Evolutionary conservation across 495 filamentous ascomycete genomes (phyloP).

Genomic region (Opeltia flavorubescens): DNA sequence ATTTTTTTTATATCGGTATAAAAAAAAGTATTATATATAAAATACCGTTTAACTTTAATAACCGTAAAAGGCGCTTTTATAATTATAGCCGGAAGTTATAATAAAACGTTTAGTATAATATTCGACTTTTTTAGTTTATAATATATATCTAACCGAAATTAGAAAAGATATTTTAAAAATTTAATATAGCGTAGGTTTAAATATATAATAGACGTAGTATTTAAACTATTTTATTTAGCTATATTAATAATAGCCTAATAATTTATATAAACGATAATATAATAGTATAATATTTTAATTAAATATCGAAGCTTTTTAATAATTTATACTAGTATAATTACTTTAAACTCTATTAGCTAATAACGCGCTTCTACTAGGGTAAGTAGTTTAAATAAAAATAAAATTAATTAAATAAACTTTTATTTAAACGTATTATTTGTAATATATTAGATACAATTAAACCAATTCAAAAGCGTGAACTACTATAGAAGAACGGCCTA

Average conservation of each 20-base stretch:
- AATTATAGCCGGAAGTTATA: no score
- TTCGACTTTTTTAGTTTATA: not conserved
- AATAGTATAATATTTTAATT: no score
- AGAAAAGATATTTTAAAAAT: conserved; percentile 2
- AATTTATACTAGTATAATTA: not conserved
- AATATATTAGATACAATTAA: no score
- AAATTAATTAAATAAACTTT: not conserved
- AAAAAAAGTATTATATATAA: no score
- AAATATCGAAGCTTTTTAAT: not conserved
- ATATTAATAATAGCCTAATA: not conserved
- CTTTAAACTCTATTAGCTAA: not conserved
- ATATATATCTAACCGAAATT: not conserved
- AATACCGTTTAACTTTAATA: no score
- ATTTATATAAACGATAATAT: conserved; percentile 5
- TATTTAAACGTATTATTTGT: not conserved
- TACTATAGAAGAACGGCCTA: no score
- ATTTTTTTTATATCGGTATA: no score
- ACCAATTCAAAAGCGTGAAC: no score
- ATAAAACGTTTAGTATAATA: not conserved
- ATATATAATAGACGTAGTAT: not conserved
- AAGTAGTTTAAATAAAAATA: not conserved
- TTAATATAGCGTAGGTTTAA: conserved; percentile 3
- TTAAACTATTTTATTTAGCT: not conserved
- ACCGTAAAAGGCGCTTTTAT: no score
- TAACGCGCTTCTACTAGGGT: not conserved